Conservation (phyloP, 495 filamentous ascomycete species). For the Penicillium goetzii region DNA sequence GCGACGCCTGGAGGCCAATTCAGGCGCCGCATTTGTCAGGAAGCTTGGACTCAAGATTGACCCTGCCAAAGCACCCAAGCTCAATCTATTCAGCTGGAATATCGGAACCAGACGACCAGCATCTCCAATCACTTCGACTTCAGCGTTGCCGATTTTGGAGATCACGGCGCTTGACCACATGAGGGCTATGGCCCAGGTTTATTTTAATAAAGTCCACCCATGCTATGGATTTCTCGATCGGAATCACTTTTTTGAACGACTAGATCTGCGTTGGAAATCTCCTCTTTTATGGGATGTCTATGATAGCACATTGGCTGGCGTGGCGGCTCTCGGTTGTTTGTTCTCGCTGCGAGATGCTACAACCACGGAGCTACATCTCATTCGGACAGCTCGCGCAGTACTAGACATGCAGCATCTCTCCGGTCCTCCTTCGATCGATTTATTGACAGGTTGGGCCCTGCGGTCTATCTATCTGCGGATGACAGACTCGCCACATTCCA, state of each 20-base stretch:
- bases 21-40: conserved; percentile 54
- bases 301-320: conserved; percentile 48
- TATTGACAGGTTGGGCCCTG: conserved; percentile 50
- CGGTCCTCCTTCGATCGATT: conserved; percentile 33
- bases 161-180: conserved; percentile 43
- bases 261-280: conserved; percentile 40
- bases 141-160: conserved; percentile 33
- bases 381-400: conserved; percentile 38
- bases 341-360: conserved; percentile 40
- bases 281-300: conserved; percentile 26
- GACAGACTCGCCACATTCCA: conserved; percentile 49
- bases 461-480: conserved; percentile 51
- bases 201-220: conserved; percentile 52
- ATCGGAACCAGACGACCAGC: conserved; percentile 43
- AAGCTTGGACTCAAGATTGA: conserved; percentile 50
- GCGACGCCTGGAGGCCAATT: conserved; percentile 50
- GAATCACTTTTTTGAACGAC: conserved; percentile 29
- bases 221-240: conserved; percentile 54
- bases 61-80: conserved; percentile 41
- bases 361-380: conserved; percentile 40
- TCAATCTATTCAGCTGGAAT: conserved; percentile 55
- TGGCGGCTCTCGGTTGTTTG: conserved; percentile 47
- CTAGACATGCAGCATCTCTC: conserved; percentile 36
- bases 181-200: conserved; percentile 41
- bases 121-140: conserved; percentile 2